Evolutionary conservation across 1,284 basidiomycete genomes (phyloP).

Genomic region (Leccinum cinnamomeum): DNA sequence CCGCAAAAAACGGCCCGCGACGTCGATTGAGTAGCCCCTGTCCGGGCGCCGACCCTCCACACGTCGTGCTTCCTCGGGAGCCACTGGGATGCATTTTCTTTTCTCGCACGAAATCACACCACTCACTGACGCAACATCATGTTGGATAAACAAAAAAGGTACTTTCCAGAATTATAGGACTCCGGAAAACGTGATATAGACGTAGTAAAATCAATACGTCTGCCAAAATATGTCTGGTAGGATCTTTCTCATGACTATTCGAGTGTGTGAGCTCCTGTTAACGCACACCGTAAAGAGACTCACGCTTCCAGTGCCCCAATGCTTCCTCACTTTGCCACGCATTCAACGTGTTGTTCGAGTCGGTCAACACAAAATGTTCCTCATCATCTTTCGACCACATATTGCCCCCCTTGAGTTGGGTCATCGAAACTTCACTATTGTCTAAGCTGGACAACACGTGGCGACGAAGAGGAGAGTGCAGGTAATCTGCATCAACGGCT

Average conservation of each 20-base stretch:
- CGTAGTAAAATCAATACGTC: constrained; percentile 30
- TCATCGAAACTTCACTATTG: constrained; percentile 55
- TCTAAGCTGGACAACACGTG: constrained; percentile 47
- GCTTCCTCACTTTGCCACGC: constrained; percentile 62
- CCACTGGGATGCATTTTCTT: background rate
- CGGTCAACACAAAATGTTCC: constrained; percentile 53
- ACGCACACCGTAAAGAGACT: constrained; percentile 30
- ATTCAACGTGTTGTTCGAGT: constrained; percentile 58
- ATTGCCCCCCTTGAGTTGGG: constrained; percentile 42
- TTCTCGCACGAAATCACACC: background rate
- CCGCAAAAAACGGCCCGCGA: background rate
- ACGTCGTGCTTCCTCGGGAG: background rate
- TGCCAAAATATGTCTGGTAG: constrained; percentile 40
- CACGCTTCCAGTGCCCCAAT: constrained; percentile 75
- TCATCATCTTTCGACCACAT: constrained; percentile 39
- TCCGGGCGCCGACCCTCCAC: background rate
- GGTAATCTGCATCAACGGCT: constrained; percentile 54
- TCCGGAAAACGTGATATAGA: background rate
- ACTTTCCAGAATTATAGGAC: background rate
- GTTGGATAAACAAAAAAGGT: background rate
- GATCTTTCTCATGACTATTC: constrained; percentile 40
- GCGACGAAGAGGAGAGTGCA: constrained; percentile 64
- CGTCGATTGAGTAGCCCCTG: background rate
- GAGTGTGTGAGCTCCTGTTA: constrained; percentile 8
- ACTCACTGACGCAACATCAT: background rate